Conservation (phyloP, 495 filamentous ascomycete species). For the Pseudoneurospora amorphoporcata region DNA sequence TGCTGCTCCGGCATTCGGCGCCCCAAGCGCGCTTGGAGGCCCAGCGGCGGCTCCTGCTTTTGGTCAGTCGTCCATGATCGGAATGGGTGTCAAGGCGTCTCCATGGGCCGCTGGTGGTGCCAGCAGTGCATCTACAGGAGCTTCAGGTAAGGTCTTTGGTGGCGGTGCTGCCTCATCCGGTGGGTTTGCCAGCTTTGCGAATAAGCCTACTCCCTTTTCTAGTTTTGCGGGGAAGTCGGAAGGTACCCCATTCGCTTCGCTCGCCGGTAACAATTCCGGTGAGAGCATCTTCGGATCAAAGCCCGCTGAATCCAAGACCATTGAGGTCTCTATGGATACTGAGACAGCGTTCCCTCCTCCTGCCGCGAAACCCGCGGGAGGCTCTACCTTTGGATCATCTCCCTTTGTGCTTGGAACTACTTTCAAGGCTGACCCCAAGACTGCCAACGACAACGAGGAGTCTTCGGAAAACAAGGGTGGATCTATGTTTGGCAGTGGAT, state of each 20-base stretch:
- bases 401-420: conserved; percentile 67
- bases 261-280: conserved; percentile 25
- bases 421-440: conserved; percentile 63
- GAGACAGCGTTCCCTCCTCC: conserved; percentile 31
- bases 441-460: conserved; percentile 49
- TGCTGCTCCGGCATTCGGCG: conserved; percentile 32
- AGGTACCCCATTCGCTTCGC: conserved; percentile 42
- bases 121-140: conserved; percentile 2
- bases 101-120: conserved; percentile 33
- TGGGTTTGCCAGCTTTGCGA: conserved; percentile 50
- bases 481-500: conserved; percentile 47
- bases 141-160: conserved; percentile 25
- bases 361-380: conserved; percentile 14
- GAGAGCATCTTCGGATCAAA: conserved; percentile 42
- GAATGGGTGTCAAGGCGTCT: conserved; percentile 23
- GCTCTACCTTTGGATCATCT: conserved; percentile 45
- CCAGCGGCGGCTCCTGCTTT: conserved; percentile 34
- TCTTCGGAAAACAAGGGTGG: conserved; percentile 32
- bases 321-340: conserved; percentile 32
- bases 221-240: conserved; percentile 42
- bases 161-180: conserved; percentile 20
- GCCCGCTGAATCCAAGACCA: conserved; percentile 18
- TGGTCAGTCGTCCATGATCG: conserved; percentile 33
- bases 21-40: conserved; percentile 33
- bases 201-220: conserved; percentile 33